Evolutionary conservation across 768 basidiomycete species (phyloP).

Genomic region (Pholiota conissans): DNA sequence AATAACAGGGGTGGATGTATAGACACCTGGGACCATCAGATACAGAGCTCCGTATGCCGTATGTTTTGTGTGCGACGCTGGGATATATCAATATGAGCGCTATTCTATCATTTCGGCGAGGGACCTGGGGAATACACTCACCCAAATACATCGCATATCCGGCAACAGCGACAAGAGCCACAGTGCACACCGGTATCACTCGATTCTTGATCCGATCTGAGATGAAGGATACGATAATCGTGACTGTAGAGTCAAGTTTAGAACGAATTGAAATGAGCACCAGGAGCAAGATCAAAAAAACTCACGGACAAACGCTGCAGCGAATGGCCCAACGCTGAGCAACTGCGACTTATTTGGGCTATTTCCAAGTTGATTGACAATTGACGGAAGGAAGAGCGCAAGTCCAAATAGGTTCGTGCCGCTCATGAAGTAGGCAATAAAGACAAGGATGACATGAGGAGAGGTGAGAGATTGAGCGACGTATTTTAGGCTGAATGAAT

Average conservation of each 20-base stretch:
- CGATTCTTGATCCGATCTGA: conserved; percentile 29
- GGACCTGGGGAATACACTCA: conserved; percentile 10
- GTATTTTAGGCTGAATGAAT: conserved; percentile 31
- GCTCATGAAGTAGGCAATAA: conserved; percentile 32
- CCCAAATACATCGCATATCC: conserved; percentile 32
- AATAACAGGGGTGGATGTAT: conserved; percentile 28
- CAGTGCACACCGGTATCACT: conserved; percentile 22
- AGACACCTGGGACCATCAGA: conserved; percentile 35
- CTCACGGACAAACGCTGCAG: conserved; percentile 33
- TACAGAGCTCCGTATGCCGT: conserved; percentile 34
- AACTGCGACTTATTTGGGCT: conserved; percentile 32
- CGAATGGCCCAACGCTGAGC: conserved; percentile 38
- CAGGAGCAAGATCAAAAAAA: not conserved
- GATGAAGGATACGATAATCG: conserved; percentile 22
- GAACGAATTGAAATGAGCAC: not conserved
- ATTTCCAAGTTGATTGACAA: conserved; percentile 36
- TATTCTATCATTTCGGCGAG: no score
- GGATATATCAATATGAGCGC: not conserved
- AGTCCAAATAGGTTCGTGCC: conserved; percentile 37
- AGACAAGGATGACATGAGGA: conserved; percentile 34
- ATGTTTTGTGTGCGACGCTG: conserved; percentile 25
- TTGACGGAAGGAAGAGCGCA: conserved; percentile 36
- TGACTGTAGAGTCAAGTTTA: conserved; percentile 16
- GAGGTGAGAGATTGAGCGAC: conserved; percentile 28
- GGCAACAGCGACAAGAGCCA: conserved; percentile 24